Conservation (phyloP, 202 grass and related monocot genomes). For the Panicum hallii region DNA sequence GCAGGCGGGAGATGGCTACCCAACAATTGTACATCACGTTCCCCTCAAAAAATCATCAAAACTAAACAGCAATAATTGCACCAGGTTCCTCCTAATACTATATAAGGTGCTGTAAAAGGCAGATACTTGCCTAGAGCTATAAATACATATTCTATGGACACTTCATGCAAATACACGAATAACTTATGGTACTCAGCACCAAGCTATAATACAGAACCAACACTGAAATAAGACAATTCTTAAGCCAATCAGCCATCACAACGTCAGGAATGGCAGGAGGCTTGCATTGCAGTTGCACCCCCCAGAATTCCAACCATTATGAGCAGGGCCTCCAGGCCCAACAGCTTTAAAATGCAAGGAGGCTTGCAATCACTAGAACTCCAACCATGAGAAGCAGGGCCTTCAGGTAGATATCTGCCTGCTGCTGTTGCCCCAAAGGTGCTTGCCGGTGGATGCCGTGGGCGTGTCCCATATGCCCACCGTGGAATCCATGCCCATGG, state of each 20-base stretch:
- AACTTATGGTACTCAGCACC: conserved; percentile 16
- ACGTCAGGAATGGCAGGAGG: conserved; percentile 39
- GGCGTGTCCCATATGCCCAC: conserved; percentile 53
- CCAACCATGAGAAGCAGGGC: conserved; percentile 49
- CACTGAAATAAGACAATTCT: conserved; percentile 13
- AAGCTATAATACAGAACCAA: conserved; percentile 35
- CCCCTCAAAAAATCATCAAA: conserved; percentile 23
- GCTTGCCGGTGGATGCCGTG: conserved; percentile 48
- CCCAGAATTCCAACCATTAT: conserved; percentile 50
- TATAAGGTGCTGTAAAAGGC: background rate
- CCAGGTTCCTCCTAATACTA: conserved; percentile 34
- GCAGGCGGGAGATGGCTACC: background rate
- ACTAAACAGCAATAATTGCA: conserved; percentile 1
- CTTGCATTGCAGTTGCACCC: conserved; percentile 22
- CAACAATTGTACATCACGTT: conserved; percentile 38
- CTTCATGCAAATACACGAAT: conserved; percentile 34
- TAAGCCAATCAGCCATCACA: conserved; percentile 13
- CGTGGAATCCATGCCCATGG: conserved; percentile 64
- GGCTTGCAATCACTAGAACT: conserved; percentile 58
- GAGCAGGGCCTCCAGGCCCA: conserved; percentile 43
- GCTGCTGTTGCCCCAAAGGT: conserved; percentile 54
- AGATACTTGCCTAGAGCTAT: conserved; percentile 35
- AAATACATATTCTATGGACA: conserved; percentile 38
- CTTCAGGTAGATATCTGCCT: conserved; percentile 61
- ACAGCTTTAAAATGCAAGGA: conserved; percentile 46